Evolutionary conservation across 2,329 filamentous ascomycete genomes (phyloP), one percentile per base, ranked within the genome.

Genomic region (Bipolaris zeicola): DNA sequence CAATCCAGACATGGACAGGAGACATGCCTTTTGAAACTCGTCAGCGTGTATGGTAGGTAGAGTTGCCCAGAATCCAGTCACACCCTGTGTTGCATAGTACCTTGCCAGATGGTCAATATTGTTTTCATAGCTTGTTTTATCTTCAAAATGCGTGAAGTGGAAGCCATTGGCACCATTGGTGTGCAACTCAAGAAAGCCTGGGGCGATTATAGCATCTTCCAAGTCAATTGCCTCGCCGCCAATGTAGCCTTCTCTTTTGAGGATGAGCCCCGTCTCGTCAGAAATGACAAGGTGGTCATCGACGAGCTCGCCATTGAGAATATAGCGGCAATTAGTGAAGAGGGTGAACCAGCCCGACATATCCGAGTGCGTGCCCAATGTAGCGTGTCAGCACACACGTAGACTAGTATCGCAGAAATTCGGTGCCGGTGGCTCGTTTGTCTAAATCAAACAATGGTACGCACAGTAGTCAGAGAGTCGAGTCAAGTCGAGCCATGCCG

Each of bases 111-210:
- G 75, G 18, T 79, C 71, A 26, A 85, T 69, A 43, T 80, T 79
- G 7, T 66, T 65, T 37, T 64, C 64, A 67, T 83, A 84, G 54
- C 70, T 72, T 34, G 68, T 60, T 20, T 74, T 66, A 43, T 82
- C 71, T 5, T 78, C 70, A 57, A 78, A 82, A 54, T 81, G 78
- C 1, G 82, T 82, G 55, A 84, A 85, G 62, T 85, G 82, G 49
- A 84, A 83, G 1, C 81, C 82, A 66, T 79, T 77, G 46, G 79
- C 71, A 49, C 81, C 81, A 63, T 85, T 85, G 1, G 81, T 84
- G 57, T 85, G 83, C 5, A 85, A 68, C 57, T 85, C 83, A 20
- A 85, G 71, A 62, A 83, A 83, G 3, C 83, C 83, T 8, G 83
- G 83, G 5, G 82, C 80, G 50, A 85, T 73, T 45, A 85, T 81